Evolutionary conservation across 192 early-diverging fungal genomes (phyloP).

Genomic region (Linnemannia elongata): DNA sequence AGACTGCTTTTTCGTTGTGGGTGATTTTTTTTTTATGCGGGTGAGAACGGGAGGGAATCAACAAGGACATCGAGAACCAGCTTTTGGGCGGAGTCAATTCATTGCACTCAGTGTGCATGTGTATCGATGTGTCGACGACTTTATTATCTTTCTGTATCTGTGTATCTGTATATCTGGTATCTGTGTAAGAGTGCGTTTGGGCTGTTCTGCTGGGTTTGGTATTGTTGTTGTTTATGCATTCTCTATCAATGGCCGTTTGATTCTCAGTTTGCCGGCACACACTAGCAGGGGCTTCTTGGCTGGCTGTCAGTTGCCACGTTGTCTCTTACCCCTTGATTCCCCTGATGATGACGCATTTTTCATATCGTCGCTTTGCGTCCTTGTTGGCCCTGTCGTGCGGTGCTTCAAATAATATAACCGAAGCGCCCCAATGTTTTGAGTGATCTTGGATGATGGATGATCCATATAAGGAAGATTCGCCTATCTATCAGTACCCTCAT

Average conservation of each 20-base stretch:
- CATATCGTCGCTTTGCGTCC: neutral
- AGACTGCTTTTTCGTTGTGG: constrained; percentile 7
- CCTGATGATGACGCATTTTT: neutral
- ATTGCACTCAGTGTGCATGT: neutral
- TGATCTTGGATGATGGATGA: neutral
- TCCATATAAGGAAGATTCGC: constrained; percentile 1
- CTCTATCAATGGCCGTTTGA: neutral
- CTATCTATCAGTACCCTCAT: neutral
- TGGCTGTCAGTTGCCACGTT: neutral
- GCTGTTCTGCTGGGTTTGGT: neutral
- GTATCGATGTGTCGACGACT: neutral
- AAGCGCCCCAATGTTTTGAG: too few species aligned
- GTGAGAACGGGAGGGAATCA: neutral
- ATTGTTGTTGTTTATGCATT: neutral
- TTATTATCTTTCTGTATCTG: neutral
- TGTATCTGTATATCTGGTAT: neutral
- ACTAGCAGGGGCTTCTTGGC: neutral
- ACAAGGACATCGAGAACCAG: neutral
- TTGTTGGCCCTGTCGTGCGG: neutral
- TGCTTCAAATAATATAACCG: neutral
- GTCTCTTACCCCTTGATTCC: neutral
- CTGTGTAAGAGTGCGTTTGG: neutral
- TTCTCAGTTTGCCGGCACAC: neutral
- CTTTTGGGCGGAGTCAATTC: neutral
- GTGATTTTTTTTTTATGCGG: neutral